Evolutionary conservation across 768 basidiomycete genomes (phyloP), one percentile per base, ranked within the genome.

Genomic region (Rhizopogon vinicolor): DNA sequence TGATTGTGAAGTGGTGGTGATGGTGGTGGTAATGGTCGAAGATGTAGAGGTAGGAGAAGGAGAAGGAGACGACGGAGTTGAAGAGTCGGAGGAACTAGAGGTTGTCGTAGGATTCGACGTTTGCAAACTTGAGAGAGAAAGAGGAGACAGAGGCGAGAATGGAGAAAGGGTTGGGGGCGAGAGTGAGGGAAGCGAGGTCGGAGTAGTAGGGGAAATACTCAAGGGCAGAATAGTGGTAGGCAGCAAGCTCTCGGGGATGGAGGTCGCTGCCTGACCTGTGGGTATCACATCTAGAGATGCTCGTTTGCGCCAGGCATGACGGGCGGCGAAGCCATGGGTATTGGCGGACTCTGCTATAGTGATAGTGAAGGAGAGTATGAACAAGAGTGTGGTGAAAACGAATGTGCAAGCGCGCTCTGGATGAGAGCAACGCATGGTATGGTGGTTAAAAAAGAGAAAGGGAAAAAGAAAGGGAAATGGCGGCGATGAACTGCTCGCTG

Each of bases 381-480:
- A 55, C 45, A 60, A 9, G 53, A 58, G 25, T 41, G 56, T 57
- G 6, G 40, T 45, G 22, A 33, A 60, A 60, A 60, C 14, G 59
- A 60, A 29, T 52, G 59, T 50, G 33, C 33, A 16, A 43, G 19
- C 42, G 50, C 43, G 53, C 40, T 37, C 48, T 7, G 19, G 14
- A 25, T 25, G 48, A 25, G 48, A 49, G 35, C 48, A 49, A 49
- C 48, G 48, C 48, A 49, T 49, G 8, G 19, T 49, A 37, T 37
- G 14, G 35, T 37, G 48, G 8, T 25, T 37, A 49, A 37, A 18
- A 49, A 49, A 22, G 9, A 10, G 8, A 25, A 37, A 10, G 35
- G 13, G 18, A 5, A 25, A 25, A 4, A 25, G 25, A 25, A 25
- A 25, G 22, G 22, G 22, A 22, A 22, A 22, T 22, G 22, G 22